phyloP scores from a whole-genome alignment of 208 protist species.

The Strigomonas galati region DNA sequence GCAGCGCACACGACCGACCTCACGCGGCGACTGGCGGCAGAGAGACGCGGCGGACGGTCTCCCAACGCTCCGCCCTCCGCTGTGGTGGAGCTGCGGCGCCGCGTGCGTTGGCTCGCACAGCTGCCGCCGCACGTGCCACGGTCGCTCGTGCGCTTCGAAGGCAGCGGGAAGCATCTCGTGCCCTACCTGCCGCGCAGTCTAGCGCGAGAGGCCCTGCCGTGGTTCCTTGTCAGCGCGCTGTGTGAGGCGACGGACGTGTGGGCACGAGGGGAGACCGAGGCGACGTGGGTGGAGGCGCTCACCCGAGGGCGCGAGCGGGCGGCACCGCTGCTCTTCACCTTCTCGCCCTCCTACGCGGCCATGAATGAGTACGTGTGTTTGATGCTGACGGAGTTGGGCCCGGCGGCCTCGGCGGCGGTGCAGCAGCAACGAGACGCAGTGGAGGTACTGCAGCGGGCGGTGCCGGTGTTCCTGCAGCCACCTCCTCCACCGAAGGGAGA shows the following conservation, averaged over 20 bases:
- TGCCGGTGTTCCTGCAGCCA: background rate
- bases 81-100: slow-evolving; percentile 43
- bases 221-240: slow-evolving; percentile 27
- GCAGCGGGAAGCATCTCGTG: slow-evolving; percentile 5
- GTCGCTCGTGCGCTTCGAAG: slow-evolving; percentile 55
- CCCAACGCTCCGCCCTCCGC: slow-evolving; percentile 22
- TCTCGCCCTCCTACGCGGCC: slow-evolving; percentile 22
- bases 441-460: slow-evolving; percentile 9
- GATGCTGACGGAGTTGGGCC: slow-evolving; percentile 14
- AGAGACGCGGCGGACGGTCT: too few relatives aligned
- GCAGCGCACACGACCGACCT: too few relatives aligned
- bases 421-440: slow-evolving; percentile 9
- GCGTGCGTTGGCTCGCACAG: slow-evolving; percentile 44
- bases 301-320: background rate
- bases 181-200: slow-evolving; percentile 40
- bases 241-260: slow-evolving; percentile 8
- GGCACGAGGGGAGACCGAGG: background rate
- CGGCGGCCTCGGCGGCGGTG: slow-evolving; percentile 9
- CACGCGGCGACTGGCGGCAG: too few relatives aligned
- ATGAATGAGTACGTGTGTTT: slow-evolving; percentile 28
- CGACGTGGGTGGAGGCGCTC: background rate
- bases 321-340: slow-evolving; percentile 22
- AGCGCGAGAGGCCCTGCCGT: slow-evolving; percentile 34
- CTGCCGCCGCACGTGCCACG: slow-evolving; percentile 42
- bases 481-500: background rate